Percentiles rank a stretch among this genome's conserved stretches.
phyloP scores from a whole-genome alignment of 2,329 filamentous ascomycete species.

The Dendrostoma leiphaemia region DNA sequence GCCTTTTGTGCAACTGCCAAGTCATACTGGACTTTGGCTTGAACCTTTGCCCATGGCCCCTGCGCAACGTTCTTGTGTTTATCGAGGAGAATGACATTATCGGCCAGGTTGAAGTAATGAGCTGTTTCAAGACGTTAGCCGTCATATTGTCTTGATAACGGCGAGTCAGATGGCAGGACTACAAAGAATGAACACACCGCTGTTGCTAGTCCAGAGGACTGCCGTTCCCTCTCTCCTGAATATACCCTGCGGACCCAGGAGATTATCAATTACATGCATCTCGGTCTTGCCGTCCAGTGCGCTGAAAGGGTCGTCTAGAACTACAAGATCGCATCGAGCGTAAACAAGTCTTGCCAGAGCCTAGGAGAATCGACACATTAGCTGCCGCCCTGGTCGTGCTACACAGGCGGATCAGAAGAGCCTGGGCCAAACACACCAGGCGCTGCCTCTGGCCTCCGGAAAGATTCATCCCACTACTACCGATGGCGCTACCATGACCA shows the following conservation, averaged over 20 bases:
- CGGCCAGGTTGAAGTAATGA: slow-evolving; percentile 36
- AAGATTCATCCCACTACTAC: slow-evolving; percentile 24
- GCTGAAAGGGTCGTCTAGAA: slow-evolving; percentile 37
- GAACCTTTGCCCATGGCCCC: slow-evolving; percentile 37
- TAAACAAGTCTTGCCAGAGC: slow-evolving; percentile 36
- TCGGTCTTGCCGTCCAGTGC: slow-evolving; percentile 35
- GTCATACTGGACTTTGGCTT: slow-evolving; percentile 8
- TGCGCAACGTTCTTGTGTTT: slow-evolving; percentile 34
- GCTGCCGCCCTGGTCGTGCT: neutral
- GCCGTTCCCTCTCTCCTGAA: slow-evolving; percentile 27
- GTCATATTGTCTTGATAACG: neutral
- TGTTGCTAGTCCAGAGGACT: slow-evolving; percentile 32
- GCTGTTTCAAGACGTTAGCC: slow-evolving; percentile 19
- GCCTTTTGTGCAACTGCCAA: neutral
- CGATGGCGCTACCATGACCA: slow-evolving; percentile 22
- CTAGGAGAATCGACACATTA: slow-evolving; percentile 19
- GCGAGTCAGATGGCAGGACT: neutral
- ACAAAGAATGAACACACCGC: slow-evolving; percentile 21
- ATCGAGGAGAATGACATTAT: slow-evolving; percentile 40
- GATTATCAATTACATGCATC: slow-evolving; percentile 26
- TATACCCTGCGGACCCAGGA: slow-evolving; percentile 30
- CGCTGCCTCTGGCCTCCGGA: slow-evolving; percentile 25
- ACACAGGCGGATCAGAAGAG: neutral
- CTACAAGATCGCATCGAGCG: slow-evolving; percentile 25
- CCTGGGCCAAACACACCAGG: slow-evolving; percentile 4